Base-by-base conservation (phyloP, 805 yeast genomes). In the Wickerhamiella domercqiae region DNA sequence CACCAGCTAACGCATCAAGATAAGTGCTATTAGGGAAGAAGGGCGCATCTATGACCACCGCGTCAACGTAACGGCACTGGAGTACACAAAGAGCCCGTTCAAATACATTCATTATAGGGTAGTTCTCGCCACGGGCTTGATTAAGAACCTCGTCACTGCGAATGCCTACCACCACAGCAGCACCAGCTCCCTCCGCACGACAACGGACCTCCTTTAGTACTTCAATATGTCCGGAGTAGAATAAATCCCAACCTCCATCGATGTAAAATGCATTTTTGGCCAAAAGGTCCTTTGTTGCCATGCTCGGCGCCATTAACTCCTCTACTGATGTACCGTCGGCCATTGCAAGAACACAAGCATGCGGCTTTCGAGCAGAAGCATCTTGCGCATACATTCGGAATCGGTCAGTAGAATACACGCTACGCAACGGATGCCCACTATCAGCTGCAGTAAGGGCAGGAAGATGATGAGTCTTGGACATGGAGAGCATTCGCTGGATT, bases 221-320 rank as follows among this genome's bases (percentile, higher is more conserved):
- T 47, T 75, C 78, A 40, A 87, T 81, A 55, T 90, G 96, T 16
- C 94, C 96, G 16, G 94, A 84, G 55, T 83, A 84, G 60, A 90
- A 86, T 38, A 90, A 64, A 56, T 90, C 98, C 61, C 86, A 90
- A 1, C 79, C 78, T 9, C 96, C 97, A 46, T 73, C 78, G 14
- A 82, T 67, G 51, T 78, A 82, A 36, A 62, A 63, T 11, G 66
- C 42, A 37, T 43, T 40, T 36, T 32, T 46, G 26, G 35, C 39
- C 26, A 49, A 43, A 36, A 40, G 22, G 41, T 18, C 13, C 15
- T 17, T 14, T 7, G 34, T 36, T 5, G 15, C 42, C 39, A 16
- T 9, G 32, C 37, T 11, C 29, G 40, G 46, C 29, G 18, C 17
- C 22, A 44, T 50, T 18, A 47, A 37, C 20, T 26, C 13, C 22